These are phyloP conservation scores for Stemphylium vesicarium DNA, from an alignment of 2,329 filamentous ascomycete species.

Conservation along the genomic window DNA sequence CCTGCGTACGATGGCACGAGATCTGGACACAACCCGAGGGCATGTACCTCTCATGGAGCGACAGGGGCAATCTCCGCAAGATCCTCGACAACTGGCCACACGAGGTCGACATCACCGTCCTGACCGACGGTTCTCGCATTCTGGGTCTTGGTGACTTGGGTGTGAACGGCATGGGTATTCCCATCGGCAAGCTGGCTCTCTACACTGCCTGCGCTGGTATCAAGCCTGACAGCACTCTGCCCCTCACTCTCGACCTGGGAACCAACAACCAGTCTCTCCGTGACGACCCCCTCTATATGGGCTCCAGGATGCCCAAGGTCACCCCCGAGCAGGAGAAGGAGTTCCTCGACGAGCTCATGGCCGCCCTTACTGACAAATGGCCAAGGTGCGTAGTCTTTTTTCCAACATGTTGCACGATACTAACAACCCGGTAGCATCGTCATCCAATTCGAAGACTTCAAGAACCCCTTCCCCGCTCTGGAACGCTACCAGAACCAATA, in stretches of 20 bases:
- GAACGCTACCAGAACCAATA: slow-evolving; percentile 87
- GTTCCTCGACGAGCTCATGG: slow-evolving; percentile 98
- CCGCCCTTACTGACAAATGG: slow-evolving; percentile 79
- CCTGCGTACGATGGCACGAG: slow-evolving; percentile 94
- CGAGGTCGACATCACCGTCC: slow-evolving; percentile 92
- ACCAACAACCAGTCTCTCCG: slow-evolving; percentile 67
- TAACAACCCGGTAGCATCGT: slow-evolving; percentile 61
- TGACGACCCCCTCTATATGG: slow-evolving; percentile 90
- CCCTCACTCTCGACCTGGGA: slow-evolving; percentile 67
- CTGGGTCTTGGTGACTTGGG: slow-evolving; percentile 93
- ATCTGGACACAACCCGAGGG: slow-evolving; percentile 94
- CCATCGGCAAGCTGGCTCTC: slow-evolving; percentile 92
- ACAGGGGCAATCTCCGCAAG: slow-evolving; percentile 85
- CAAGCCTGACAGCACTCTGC: slow-evolving; percentile 73
- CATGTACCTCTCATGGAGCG: slow-evolving; percentile 94
- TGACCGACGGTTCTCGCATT: slow-evolving; percentile 94
- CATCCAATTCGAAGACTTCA: slow-evolving; percentile 97
- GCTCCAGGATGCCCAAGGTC: slow-evolving; percentile 82
- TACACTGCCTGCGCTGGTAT: slow-evolving; percentile 97
- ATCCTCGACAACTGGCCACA: slow-evolving; percentile 95
- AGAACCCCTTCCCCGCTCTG: slow-evolving; percentile 94
- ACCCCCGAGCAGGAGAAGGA: slow-evolving; percentile 79
- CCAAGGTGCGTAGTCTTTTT: slow-evolving; percentile 59
- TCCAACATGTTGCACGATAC: slow-evolving; percentile 20
- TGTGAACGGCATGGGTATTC: slow-evolving; percentile 97